These are phyloP conservation scores for Hypoxylon intermedium DNA, from an alignment of 495 filamentous ascomycete species.

Conservation along the genomic window DNA sequence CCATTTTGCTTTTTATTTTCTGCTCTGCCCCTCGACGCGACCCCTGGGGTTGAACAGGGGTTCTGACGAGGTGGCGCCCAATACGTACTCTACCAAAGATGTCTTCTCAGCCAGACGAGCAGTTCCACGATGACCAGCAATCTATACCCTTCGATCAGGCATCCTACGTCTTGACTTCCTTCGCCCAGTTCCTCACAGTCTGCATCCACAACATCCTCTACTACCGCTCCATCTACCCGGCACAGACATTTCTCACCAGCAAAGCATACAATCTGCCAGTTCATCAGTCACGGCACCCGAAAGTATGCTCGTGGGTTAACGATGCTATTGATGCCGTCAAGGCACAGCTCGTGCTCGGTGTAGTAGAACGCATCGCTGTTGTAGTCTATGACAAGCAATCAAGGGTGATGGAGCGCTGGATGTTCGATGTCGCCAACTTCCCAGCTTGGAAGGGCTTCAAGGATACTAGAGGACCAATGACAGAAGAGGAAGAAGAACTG, in stretches of 20 bases:
- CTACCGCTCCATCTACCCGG: conserved; percentile 83
- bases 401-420: conserved; percentile 75
- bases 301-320: conserved; percentile 88
- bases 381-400: conserved; percentile 67
- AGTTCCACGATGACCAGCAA: conserved; percentile 21
- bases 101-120: conserved; percentile 11
- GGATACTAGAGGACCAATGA: conserved; percentile 7
- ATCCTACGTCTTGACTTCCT: conserved; percentile 61
- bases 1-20: neutral
- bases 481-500: conserved; percentile 28
- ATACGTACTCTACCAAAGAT: no score
- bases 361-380: conserved; percentile 73
- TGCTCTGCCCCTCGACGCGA: conserved; percentile 33
- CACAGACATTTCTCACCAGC: conserved; percentile 77
- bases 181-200: conserved; percentile 82
- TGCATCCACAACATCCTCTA: conserved; percentile 94
- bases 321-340: conserved; percentile 80
- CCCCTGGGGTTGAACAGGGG: neutral
- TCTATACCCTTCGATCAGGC: conserved; percentile 43
- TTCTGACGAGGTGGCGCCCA: neutral
- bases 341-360: conserved; percentile 71
- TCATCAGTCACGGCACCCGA: conserved; percentile 86
- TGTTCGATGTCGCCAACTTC: conserved; percentile 82
- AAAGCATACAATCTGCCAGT: conserved; percentile 89
- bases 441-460: conserved; percentile 64